phyloP scores from a whole-genome alignment of 768 basidiomycete species.

The Mycena venus region DNA sequence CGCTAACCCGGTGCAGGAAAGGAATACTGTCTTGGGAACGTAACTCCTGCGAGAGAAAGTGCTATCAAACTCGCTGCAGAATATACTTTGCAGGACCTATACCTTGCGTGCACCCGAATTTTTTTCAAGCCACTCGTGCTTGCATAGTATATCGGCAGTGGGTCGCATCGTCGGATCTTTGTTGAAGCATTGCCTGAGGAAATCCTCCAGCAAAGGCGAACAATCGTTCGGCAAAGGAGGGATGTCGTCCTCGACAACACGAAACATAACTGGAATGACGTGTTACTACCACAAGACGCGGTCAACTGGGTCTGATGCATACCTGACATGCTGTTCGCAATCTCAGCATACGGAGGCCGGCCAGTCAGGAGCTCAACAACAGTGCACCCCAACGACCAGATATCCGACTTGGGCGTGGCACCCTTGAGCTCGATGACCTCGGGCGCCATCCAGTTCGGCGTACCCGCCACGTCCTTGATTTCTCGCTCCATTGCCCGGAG shows the following conservation, averaged over 20 bases:
- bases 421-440: conserved; percentile 97
- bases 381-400: conserved; percentile 96
- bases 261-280: conserved; percentile 85
- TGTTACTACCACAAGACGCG: conserved; percentile 13
- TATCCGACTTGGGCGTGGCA: conserved; percentile 92
- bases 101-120: conserved; percentile 88
- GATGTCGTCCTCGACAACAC: conserved; percentile 93
- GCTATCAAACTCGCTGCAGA: not conserved
- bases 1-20: conserved; percentile 91
- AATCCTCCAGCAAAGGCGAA: conserved; percentile 81
- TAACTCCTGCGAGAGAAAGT: conserved; percentile 68
- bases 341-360: conserved; percentile 91
- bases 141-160: conserved; percentile 85
- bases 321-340: conserved; percentile 93
- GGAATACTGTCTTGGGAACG: conserved; percentile 96
- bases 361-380: conserved; percentile 95
- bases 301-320: conserved; percentile 38
- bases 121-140: conserved; percentile 91
- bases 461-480: conserved; percentile 90
- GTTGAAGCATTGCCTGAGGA: conserved; percentile 87
- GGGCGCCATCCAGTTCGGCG: conserved; percentile 99
- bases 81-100: conserved; percentile 11
- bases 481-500: conserved; percentile 90
- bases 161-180: conserved; percentile 91
- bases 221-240: conserved; percentile 88